phyloP scores from a whole-genome alignment of 495 filamentous ascomycete genomes.

The Thozetella sp. region DNA sequence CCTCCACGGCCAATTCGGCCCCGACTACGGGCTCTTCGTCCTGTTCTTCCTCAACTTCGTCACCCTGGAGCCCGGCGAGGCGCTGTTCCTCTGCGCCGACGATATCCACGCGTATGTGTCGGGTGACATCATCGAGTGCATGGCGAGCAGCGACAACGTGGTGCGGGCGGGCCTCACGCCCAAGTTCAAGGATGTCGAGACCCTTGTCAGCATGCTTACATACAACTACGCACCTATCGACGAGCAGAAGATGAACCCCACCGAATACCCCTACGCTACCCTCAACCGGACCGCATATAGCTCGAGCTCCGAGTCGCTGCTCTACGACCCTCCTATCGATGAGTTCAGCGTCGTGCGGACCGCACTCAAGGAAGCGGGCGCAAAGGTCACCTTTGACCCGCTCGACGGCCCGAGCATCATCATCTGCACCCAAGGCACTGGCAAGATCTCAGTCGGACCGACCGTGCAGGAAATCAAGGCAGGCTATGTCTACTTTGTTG shows the following conservation, averaged over 20 bases:
- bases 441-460: constrained; percentile 80
- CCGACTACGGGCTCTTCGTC: constrained; percentile 46
- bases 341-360: constrained; percentile 92
- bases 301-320: constrained; percentile 63
- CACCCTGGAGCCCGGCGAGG: constrained; percentile 78
- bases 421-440: constrained; percentile 83
- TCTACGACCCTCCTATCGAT: constrained; percentile 96
- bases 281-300: constrained; percentile 79
- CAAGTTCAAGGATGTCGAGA: constrained; percentile 96
- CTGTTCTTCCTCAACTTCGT: constrained; percentile 48
- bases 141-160: constrained; percentile 97
- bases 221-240: constrained; percentile 93
- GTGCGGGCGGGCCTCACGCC: constrained; percentile 96
- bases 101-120: constrained; percentile 97
- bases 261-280: constrained; percentile 79
- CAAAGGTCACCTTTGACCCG: constrained; percentile 83
- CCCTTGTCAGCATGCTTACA: constrained; percentile 88
- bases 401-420: constrained; percentile 90
- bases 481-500: constrained; percentile 2
- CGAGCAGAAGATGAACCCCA: constrained; percentile 88
- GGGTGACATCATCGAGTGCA: constrained; percentile 98
- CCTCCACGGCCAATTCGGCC: constrained; percentile 60
- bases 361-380: constrained; percentile 66
- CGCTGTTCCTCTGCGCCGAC: constrained; percentile 93
- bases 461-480: constrained; percentile 62